Evolutionary conservation across 495 filamentous ascomycete species (phyloP).

Genomic region (Hyaloscypha bicolor): DNA sequence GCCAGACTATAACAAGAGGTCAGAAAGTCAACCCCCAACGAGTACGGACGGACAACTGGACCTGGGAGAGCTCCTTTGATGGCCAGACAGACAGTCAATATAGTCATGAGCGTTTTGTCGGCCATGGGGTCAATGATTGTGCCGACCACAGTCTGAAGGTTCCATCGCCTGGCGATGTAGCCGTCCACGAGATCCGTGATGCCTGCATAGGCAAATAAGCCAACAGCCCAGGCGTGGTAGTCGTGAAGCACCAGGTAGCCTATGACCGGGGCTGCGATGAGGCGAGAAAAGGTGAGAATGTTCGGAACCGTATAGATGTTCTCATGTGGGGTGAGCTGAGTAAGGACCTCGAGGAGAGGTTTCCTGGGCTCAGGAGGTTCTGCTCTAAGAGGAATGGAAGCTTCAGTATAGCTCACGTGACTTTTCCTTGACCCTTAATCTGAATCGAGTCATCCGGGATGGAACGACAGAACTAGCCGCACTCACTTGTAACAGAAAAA

Average conservation of each 20-base stretch:
- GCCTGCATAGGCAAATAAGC: conserved; percentile 87
- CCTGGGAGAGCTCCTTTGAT: conserved; percentile 78
- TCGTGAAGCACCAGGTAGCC: conserved; percentile 89
- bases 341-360: conserved; percentile 28
- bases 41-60: conserved; percentile 40
- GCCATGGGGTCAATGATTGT: conserved; percentile 96
- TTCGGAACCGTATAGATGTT: conserved; percentile 98
- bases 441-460: background rate
- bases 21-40: background rate
- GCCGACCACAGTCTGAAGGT: conserved; percentile 92
- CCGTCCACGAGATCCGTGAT: conserved; percentile 91
- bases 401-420: background rate
- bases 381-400: background rate
- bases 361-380: conserved; percentile 16
- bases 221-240: conserved; percentile 74
- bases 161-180: conserved; percentile 84
- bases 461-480: background rate
- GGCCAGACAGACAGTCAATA: conserved; percentile 81
- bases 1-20: conserved; percentile 63
- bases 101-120: conserved; percentile 93
- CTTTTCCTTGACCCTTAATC: background rate
- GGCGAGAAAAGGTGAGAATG: conserved; percentile 82
- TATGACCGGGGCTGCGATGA: conserved; percentile 81
- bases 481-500: conserved; percentile 1
- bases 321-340: conserved; percentile 58